These are phyloP conservation scores for Venturia asperata DNA, from an alignment of 2,329 filamentous ascomycete genomes.

Conservation along the genomic window DNA sequence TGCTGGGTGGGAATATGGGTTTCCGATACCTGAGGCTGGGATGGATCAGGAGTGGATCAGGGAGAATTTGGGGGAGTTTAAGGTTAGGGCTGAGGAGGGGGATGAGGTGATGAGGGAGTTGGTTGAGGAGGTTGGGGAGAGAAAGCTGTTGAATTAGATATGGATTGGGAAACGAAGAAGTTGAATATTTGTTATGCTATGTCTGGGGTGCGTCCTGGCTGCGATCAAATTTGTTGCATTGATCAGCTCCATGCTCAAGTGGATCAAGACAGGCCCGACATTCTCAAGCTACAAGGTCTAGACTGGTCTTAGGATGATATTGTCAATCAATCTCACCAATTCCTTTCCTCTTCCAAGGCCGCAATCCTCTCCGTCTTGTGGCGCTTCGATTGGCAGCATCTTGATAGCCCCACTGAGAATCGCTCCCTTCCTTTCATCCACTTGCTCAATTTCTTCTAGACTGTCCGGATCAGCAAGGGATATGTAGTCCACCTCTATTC, in stretches of 20 bases:
- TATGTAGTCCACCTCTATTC: conserved; percentile 84
- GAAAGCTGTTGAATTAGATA: conserved; percentile 6
- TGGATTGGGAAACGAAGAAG: no score
- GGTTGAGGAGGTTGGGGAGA: conserved; percentile 13
- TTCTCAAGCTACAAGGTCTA: neutral
- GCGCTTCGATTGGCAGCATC: conserved; percentile 73
- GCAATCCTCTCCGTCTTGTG: conserved; percentile 61
- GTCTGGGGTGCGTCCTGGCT: no score
- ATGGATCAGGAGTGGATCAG: conserved; percentile 26
- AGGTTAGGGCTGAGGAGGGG: conserved; percentile 24
- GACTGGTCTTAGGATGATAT: conserved; percentile 56
- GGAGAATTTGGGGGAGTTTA: conserved; percentile 25
- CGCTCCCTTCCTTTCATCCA: conserved; percentile 65
- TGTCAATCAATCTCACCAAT: conserved; percentile 84
- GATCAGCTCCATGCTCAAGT: no score
- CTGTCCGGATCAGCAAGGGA: conserved; percentile 80
- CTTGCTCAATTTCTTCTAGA: conserved; percentile 65
- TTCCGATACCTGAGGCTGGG: conserved; percentile 25
- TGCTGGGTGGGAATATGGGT: conserved; percentile 27
- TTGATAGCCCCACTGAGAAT: conserved; percentile 86
- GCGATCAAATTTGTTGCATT: no score
- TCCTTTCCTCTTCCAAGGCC: conserved; percentile 66
- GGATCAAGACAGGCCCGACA: no score
- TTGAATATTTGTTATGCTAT: no score
- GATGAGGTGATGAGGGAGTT: conserved; percentile 24